Evolutionary conservation across 164 flowering plant genomes (phyloP).

Genomic region (Akebia trifoliata): DNA sequence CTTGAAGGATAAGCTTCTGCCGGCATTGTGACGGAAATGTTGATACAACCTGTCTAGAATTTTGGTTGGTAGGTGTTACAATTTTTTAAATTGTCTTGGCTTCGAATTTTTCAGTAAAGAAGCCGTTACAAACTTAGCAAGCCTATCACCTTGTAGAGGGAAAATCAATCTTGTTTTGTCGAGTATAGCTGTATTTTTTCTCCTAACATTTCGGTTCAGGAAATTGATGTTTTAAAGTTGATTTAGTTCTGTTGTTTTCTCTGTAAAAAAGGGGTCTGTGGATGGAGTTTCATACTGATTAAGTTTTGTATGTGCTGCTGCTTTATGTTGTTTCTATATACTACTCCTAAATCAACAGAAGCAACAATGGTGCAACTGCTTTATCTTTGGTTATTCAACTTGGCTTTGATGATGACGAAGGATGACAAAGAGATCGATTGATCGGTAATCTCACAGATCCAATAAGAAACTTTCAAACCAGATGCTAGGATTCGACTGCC

Average conservation of each 20-base stretch:
- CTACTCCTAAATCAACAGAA: too few species aligned
- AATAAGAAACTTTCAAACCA: too few species aligned
- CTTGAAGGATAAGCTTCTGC: slow-evolving; percentile 67
- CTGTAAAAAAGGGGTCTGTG: too few species aligned
- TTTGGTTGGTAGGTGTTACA: not conserved
- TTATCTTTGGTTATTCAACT: too few species aligned
- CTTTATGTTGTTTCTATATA: too few species aligned
- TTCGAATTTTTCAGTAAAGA: not conserved
- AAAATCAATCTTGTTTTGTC: not conserved
- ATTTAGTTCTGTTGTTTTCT: not conserved
- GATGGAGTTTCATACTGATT: too few species aligned
- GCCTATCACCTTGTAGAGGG: not conserved
- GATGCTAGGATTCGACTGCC: too few species aligned
- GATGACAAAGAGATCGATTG: too few species aligned
- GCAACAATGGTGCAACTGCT: too few species aligned
- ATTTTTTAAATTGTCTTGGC: not conserved
- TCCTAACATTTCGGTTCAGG: not conserved
- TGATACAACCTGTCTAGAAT: not conserved
- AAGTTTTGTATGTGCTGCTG: too few species aligned
- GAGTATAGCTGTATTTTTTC: not conserved
- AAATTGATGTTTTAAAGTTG: not conserved
- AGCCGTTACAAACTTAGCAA: not conserved
- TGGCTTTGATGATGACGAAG: too few species aligned
- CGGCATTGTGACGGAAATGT: slow-evolving; percentile 14
- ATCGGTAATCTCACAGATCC: too few species aligned